Base-by-base conservation (phyloP, 345 rosid genomes). In the Euphorbia tirucalli region DNA sequence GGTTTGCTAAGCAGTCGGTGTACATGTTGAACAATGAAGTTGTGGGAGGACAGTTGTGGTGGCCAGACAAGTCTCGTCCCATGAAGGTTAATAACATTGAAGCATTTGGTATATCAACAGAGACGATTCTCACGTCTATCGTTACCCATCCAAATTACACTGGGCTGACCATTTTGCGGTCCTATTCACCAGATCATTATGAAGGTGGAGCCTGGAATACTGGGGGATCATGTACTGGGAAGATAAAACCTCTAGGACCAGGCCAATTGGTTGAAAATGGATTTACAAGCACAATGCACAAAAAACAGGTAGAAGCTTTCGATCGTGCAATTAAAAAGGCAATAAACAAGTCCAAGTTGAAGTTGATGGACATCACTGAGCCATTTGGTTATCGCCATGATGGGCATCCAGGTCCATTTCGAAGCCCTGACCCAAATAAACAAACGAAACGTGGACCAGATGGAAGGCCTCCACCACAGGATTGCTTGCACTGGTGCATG, bases 401-500 rank as follows among this genome's bases (percentile, higher is more conserved):
- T 32, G 99, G 99, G 25, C 99, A 95, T 81, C 97, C 97, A 3
- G 98, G 99, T 41, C 99, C 99, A 0, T 95, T 89, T 77, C 81
- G 99, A 74, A 92, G 68, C 25, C 92, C 85, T 0, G 97, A 92
- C 69, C 99, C 99, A 15, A 86, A 92, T 44, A 92, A 89, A 83
- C 77, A 83, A 70, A 89, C 96, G 7, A 85, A 89, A 81, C 91
- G 96, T 0, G 86, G 96, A 28, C 89, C 93, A 0, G 87, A 88
- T 68, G 98, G 98, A 65, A 84, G 50, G 80, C 99, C 99, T 19
- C 98, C 98, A 0, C 96, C 98, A 0, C 98, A 95, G 78, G 98
- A 95, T 74, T 95, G 99, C 88, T 80, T 95, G 63, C 99, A 95
- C 81, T 95, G 99, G 99, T 95, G 98, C 90, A 92, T 95, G 99